phyloP scores from a whole-genome alignment of 768 basidiomycete genomes.

The Lentinula detonsa region DNA sequence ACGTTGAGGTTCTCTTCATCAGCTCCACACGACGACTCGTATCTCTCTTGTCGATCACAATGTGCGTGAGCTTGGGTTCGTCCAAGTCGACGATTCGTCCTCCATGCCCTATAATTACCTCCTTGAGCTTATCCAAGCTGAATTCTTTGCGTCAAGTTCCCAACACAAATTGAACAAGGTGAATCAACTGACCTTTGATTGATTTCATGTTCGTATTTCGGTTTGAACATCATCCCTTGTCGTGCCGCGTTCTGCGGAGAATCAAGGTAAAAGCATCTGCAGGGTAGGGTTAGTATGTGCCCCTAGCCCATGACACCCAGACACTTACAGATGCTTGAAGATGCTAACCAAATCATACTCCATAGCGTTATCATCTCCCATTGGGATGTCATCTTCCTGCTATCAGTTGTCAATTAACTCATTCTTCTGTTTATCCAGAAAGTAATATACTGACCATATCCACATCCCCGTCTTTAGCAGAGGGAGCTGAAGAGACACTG shows the following conservation, averaged over 20 bases:
- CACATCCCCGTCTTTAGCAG: conserved; percentile 13
- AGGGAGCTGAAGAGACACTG: neutral
- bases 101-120: conserved; percentile 59
- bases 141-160: neutral
- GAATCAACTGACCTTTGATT: conserved; percentile 40
- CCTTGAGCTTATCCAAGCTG: conserved; percentile 52
- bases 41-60: conserved; percentile 81
- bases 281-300: neutral
- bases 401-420: neutral
- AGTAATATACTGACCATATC: conserved; percentile 7
- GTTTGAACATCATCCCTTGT: conserved; percentile 55
- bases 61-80: conserved; percentile 80
- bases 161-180: neutral
- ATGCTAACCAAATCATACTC: conserved; percentile 77
- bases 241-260: conserved; percentile 63
- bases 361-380: conserved; percentile 74
- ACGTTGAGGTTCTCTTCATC: conserved; percentile 70
- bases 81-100: conserved; percentile 64
- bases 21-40: conserved; percentile 65
- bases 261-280: conserved; percentile 87
- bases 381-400: conserved; percentile 27
- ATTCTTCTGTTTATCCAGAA: neutral
- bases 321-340: conserved; percentile 74
- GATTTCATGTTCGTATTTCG: conserved; percentile 48
- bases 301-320: neutral